phyloP scores from a whole-genome alignment of 495 filamentous ascomycete species.

The Neurospora hispaniola region DNA sequence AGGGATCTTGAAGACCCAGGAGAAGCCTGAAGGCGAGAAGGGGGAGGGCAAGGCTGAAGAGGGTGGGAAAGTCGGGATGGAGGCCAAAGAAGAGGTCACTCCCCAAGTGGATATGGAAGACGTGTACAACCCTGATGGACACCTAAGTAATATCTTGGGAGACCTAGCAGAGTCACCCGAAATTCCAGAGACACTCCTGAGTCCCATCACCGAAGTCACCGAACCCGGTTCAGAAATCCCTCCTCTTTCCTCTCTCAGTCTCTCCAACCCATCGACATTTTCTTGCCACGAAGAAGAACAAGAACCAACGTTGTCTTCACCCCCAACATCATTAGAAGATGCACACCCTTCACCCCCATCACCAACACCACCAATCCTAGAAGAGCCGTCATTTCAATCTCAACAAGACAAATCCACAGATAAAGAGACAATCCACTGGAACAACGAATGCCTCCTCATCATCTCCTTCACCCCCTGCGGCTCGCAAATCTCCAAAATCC shows the following conservation, averaged over 20 bases:
- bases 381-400: too few relatives aligned
- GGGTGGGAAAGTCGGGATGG: background rate
- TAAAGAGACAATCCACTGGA: slow-evolving; percentile 10
- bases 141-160: background rate
- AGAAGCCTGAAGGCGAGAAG: background rate
- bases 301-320: background rate
- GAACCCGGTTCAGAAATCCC: background rate
- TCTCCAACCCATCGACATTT: background rate
- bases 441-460: slow-evolving; percentile 33
- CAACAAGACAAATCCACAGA: too few relatives aligned
- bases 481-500: slow-evolving; percentile 16
- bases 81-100: background rate
- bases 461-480: slow-evolving; percentile 23
- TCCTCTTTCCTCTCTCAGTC: background rate
- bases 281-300: background rate
- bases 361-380: too few relatives aligned
- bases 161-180: background rate
- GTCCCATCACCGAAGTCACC: background rate
- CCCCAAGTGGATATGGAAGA: background rate
- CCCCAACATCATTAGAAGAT: background rate
- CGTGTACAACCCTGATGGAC: background rate
- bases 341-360: background rate
- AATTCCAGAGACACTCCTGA: background rate
- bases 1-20: slow-evolving; percentile 14
- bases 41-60: background rate